Conservation (phyloP, 257 asterid genomes). For the Nicotiana obtusifolia region DNA sequence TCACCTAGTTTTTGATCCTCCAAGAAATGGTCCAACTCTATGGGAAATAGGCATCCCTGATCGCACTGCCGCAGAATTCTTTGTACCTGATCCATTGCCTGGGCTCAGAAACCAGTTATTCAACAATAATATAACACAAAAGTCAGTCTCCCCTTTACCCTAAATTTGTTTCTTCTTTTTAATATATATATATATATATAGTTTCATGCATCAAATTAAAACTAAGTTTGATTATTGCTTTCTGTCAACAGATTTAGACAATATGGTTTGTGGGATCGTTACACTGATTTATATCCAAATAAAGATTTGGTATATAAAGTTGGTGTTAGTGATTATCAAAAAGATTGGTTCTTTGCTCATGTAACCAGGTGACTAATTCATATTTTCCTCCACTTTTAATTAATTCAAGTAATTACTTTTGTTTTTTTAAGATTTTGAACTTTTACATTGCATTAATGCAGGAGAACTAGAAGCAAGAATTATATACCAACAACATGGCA, state of each 20-base stretch:
- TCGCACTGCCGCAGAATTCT: slow-evolving; percentile 14
- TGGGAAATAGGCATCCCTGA: slow-evolving; percentile 24
- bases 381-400: background rate
- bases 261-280: slow-evolving; percentile 21
- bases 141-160: background rate
- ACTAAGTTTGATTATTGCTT: background rate
- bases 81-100: slow-evolving; percentile 11
- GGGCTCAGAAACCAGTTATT: background rate
- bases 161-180: background rate
- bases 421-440: background rate
- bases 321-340: slow-evolving; percentile 14
- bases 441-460: background rate
- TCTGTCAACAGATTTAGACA: slow-evolving; percentile 9
- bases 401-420: background rate
- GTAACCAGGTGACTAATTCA: slow-evolving; percentile 8
- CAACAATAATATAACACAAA: background rate
- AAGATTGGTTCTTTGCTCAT: slow-evolving; percentile 25
- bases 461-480: slow-evolving; percentile 3
- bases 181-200: background rate
- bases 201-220: background rate
- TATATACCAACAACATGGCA: slow-evolving; percentile 16
- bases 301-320: slow-evolving; percentile 11
- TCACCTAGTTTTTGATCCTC: slow-evolving; percentile 10
- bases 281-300: slow-evolving; percentile 14
- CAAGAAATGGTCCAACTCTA: slow-evolving; percentile 20